A percentile compares a stretch with the other conserved stretches of the same genome.
These are phyloP conservation scores for Kwoniella dendrophila DNA, from an alignment of 768 basidiomycete genomes.

Conservation along the genomic window DNA sequence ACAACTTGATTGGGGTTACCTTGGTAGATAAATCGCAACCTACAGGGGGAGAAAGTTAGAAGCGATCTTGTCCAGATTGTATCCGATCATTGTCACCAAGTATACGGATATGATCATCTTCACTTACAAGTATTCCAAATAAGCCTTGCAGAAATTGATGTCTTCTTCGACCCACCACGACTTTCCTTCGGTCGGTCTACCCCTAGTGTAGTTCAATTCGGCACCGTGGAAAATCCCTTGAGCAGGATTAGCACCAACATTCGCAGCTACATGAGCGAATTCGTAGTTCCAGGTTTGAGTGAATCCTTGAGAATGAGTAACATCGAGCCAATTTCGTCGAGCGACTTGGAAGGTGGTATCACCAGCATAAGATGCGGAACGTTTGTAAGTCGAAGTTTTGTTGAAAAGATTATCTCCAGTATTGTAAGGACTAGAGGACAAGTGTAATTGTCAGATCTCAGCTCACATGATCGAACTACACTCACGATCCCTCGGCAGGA, in stretches of 20 bases:
- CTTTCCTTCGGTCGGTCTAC: slow-evolving; percentile 4
- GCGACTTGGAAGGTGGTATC: slow-evolving; percentile 48
- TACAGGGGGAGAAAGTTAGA: neutral
- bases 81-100: neutral
- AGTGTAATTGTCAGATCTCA: neutral
- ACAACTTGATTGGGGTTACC: slow-evolving; percentile 1
- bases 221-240: slow-evolving; percentile 5
- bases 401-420: slow-evolving; percentile 51
- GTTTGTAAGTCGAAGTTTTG: slow-evolving; percentile 36
- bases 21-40: slow-evolving; percentile 8
- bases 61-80: neutral
- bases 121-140: slow-evolving; percentile 7
- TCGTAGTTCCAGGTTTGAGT: neutral
- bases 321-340: slow-evolving; percentile 32
- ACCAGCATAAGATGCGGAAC: slow-evolving; percentile 37
- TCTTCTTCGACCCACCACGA: slow-evolving; percentile 9
- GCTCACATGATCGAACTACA: neutral
- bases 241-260: neutral
- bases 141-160: slow-evolving; percentile 3
- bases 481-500: slow-evolving; percentile 40
- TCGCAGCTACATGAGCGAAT: neutral
- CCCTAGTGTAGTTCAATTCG: slow-evolving; percentile 2
- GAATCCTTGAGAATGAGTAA: neutral
- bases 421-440: slow-evolving; percentile 39
- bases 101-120: too few relatives aligned